A percentile compares a stretch with the other conserved stretches of the same genome.
phyloP scores from a whole-genome alignment of 176 grass and related monocot species.

The Oropetium thomaeum region DNA sequence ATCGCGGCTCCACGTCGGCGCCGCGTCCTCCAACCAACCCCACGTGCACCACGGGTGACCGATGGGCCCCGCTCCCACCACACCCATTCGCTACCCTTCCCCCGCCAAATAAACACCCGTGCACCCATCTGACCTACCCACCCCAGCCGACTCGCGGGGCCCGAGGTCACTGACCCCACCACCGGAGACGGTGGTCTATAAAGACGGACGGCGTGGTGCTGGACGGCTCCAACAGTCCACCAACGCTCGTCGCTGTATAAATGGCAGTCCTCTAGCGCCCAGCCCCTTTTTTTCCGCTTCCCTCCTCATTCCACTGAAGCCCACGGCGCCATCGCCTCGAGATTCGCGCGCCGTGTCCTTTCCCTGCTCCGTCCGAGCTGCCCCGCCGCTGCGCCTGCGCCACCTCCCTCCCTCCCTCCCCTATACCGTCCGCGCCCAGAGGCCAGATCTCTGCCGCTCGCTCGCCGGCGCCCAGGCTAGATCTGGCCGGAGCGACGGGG shows the following conservation, averaged over 20 bases:
- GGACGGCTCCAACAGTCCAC: not conserved
- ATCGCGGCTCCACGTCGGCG: constrained; percentile 38
- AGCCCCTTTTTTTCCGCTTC: not conserved
- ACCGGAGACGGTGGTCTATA: not conserved
- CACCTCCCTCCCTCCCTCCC: not conserved
- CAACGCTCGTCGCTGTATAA: constrained; percentile 16
- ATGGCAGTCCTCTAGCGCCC: not conserved
- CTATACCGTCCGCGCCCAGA: constrained; percentile 24
- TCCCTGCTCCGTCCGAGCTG: constrained; percentile 19
- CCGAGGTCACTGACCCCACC: not conserved
- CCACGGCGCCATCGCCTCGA: constrained; percentile 3
- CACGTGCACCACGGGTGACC: constrained; percentile 21
- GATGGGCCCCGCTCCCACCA: not conserved
- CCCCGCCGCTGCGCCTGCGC: not conserved
- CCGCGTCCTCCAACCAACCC: constrained; percentile 42
- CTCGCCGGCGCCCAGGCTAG: constrained; percentile 33
- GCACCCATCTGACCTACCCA: not conserved
- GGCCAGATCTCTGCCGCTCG: constrained; percentile 43
- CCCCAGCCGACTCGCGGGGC: not conserved
- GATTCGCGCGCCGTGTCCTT: constrained; percentile 40
- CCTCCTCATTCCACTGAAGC: not conserved
- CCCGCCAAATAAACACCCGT: not conserved
- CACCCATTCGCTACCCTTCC: not conserved
- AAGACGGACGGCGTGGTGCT: not conserved
- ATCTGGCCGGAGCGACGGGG: constrained; percentile 29